phyloP scores from a whole-genome alignment of 805 yeast genomes.

The Pichia occidentalis region DNA sequence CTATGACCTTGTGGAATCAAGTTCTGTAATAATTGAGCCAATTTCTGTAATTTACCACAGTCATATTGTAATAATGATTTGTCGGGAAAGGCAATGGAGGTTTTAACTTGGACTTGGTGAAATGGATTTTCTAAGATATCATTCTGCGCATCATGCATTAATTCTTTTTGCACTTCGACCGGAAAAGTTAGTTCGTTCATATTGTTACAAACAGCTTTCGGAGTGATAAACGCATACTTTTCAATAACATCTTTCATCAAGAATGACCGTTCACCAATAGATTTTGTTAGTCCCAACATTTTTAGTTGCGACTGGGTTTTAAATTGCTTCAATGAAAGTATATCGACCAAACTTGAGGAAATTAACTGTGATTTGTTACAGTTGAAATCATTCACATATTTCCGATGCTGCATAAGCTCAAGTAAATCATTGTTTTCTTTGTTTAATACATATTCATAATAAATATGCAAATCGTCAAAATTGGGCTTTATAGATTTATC shows the following conservation, averaged over 20 bases:
- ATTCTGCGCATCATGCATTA: slow-evolving; percentile 26
- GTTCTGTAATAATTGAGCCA: slow-evolving; percentile 69
- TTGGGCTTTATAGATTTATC: slow-evolving; percentile 25
- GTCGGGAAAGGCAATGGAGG: slow-evolving; percentile 94
- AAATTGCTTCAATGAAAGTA: slow-evolving; percentile 30
- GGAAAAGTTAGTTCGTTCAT: slow-evolving; percentile 50
- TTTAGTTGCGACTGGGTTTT: slow-evolving; percentile 28
- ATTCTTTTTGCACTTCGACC: slow-evolving; percentile 25
- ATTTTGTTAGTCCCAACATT: slow-evolving; percentile 33
- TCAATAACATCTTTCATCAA: slow-evolving; percentile 49
- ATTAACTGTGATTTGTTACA: slow-evolving; percentile 61
- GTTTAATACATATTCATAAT: slow-evolving; percentile 51
- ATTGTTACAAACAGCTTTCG: slow-evolving; percentile 74
- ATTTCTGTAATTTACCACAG: slow-evolving; percentile 90
- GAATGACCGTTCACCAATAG: slow-evolving; percentile 35
- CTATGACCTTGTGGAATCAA: slow-evolving; percentile 85
- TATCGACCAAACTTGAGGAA: slow-evolving; percentile 50
- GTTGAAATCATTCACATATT: slow-evolving; percentile 60
- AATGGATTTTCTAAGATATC: slow-evolving; percentile 41
- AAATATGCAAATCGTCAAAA: slow-evolving; percentile 42
- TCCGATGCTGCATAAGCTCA: slow-evolving; percentile 47
- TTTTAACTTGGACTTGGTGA: slow-evolving; percentile 77
- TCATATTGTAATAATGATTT: slow-evolving; percentile 87
- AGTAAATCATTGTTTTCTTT: slow-evolving; percentile 45
- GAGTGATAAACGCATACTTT: slow-evolving; percentile 81